Evolutionary conservation across 208 protist genomes (phyloP).

Genomic region (Histomonas meleagridis): DNA sequence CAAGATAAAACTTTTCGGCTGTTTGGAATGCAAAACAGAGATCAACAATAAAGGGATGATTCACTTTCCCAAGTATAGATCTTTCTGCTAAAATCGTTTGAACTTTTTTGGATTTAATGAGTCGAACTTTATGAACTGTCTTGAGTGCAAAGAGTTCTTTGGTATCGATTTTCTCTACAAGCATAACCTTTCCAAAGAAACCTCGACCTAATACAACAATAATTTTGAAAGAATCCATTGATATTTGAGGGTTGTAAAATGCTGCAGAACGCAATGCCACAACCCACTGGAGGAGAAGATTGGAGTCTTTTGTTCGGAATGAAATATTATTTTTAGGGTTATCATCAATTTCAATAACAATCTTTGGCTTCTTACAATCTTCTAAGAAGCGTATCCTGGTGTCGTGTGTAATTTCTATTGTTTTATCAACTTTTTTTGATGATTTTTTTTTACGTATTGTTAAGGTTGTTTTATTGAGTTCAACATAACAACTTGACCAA

Average conservation of each 20-base stretch:
- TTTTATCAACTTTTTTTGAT: neutral
- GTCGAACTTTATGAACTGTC: neutral
- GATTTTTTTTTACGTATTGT: neutral
- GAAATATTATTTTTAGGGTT: neutral
- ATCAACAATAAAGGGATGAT: neutral
- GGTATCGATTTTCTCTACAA: neutral
- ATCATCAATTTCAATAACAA: neutral
- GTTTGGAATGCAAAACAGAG: neutral
- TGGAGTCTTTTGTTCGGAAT: neutral
- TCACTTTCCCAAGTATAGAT: neutral
- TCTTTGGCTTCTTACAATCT: neutral
- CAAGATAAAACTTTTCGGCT: neutral
- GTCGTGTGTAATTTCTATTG: neutral
- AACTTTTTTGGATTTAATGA: neutral
- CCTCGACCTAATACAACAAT: neutral
- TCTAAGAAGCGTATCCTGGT: neutral
- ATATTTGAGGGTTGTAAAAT: neutral
- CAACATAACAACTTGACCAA: neutral
- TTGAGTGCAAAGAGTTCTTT: slow-evolving; percentile 11
- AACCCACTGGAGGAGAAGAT: too few relatives aligned
- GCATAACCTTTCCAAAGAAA: slow-evolving; percentile 9
- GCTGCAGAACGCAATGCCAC: neutral
- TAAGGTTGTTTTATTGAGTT: neutral
- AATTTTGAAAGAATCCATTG: neutral
- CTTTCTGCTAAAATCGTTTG: slow-evolving; percentile 4